Percentiles rank a stretch among this genome's conserved stretches.
phyloP scores from a whole-genome alignment of 345 rosid species.

The Trapa incisa region DNA sequence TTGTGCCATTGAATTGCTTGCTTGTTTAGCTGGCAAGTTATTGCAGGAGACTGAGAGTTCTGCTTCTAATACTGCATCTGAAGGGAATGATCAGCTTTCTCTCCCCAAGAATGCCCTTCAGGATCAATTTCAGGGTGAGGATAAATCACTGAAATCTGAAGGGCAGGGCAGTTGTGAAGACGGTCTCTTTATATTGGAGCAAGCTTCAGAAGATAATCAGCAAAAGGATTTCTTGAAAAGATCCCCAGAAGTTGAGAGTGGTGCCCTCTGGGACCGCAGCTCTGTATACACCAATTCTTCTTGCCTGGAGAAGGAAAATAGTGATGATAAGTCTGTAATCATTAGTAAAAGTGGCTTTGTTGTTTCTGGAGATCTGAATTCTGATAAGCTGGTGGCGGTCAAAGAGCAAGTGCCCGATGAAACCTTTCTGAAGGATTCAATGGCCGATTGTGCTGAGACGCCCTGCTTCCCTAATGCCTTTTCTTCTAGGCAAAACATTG shows the following conservation, averaged over 20 bases:
- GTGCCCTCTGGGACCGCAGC: conserved; percentile 17
- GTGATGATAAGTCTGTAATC: conserved; percentile 15
- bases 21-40: conserved; percentile 78
- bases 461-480: conserved; percentile 28
- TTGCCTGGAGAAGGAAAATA: conserved; percentile 13
- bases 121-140: conserved; percentile 24
- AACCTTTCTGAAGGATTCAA: conserved; percentile 24
- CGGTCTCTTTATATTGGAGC: conserved; percentile 12
- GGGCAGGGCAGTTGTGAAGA: conserved; percentile 26
- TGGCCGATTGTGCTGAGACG: conserved; percentile 16
- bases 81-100: conserved; percentile 30
- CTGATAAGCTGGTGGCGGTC: conserved; percentile 10
- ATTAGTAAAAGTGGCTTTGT: conserved; percentile 9
- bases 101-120: conserved; percentile 25
- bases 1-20: conserved; percentile 76
- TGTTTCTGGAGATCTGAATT: background rate
- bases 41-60: conserved; percentile 75
- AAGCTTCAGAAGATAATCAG: conserved; percentile 5
- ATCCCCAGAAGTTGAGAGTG: conserved; percentile 13
- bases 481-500: conserved; percentile 37
- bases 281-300: conserved; percentile 18
- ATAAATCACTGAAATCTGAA: conserved; percentile 28
- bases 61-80: conserved; percentile 61
- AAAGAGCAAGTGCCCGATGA: conserved; percentile 19
- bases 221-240: conserved; percentile 7